These are phyloP conservation scores for Quercus agrifolia DNA, from an alignment of 306 rosid genomes.

Conservation along the genomic window DNA sequence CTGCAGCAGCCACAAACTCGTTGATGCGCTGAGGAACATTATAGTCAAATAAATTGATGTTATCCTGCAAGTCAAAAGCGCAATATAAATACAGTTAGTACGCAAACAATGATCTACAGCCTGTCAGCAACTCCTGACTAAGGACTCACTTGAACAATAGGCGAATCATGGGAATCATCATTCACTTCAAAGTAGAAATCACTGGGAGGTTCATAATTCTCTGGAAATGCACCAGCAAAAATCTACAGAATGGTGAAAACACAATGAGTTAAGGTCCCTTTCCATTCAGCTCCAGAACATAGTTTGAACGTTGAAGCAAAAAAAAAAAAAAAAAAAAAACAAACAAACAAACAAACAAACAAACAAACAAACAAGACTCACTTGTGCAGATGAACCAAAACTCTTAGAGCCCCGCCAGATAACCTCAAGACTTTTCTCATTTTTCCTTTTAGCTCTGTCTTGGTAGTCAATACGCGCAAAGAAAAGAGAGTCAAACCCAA, in stretches of 20 bases:
- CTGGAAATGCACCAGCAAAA: conserved; percentile 54
- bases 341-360: not conserved
- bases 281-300: not conserved
- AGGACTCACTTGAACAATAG: conserved; percentile 43
- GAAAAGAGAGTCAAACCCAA: conserved; percentile 75
- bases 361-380: conserved; percentile 1
- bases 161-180: conserved; percentile 22
- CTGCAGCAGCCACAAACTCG: conserved; percentile 55
- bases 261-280: not conserved
- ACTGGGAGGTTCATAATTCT: conserved; percentile 50
- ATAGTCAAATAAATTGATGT: conserved; percentile 43
- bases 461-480: conserved; percentile 85
- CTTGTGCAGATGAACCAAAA: conserved; percentile 75
- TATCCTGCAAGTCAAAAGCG: conserved; percentile 33
- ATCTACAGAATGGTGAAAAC: conserved; percentile 29
- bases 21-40: conserved; percentile 52
- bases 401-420: conserved; percentile 75
- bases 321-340: too few relatives aligned
- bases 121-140: too few relatives aligned
- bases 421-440: conserved; percentile 70
- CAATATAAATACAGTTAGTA: not conserved
- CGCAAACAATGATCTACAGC: too few relatives aligned
- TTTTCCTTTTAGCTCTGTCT: conserved; percentile 67
- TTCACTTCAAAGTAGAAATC: conserved; percentile 62
- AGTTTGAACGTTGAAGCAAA: not conserved